A percentile compares a stretch with the other conserved stretches of the same genome.
Conservation (phyloP, 805 yeast genomes). For the Lachancea sp. region DNA sequence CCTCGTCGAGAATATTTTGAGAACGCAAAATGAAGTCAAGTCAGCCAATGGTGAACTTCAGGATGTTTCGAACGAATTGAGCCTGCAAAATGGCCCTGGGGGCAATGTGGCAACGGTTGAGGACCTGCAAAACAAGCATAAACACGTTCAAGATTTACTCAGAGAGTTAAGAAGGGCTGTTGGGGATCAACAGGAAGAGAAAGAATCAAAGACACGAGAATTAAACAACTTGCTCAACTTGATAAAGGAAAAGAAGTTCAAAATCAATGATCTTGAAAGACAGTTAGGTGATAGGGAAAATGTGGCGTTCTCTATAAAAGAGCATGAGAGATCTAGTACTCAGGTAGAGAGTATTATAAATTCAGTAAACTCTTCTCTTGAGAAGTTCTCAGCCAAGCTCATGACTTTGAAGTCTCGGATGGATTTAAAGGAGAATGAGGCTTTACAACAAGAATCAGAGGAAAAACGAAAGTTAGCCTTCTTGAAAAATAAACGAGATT, state of each 20-base stretch:
- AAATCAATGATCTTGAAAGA: conserved; percentile 23
- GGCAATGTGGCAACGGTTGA: conserved; percentile 24
- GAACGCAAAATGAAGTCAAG: conserved; percentile 24
- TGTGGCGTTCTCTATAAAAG: conserved; percentile 12
- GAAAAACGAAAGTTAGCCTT: neutral
- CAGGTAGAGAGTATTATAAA: conserved; percentile 11
- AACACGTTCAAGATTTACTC: conserved; percentile 15
- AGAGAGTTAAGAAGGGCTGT: conserved; percentile 22
- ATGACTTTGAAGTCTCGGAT: neutral
- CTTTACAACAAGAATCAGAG: conserved; percentile 1
- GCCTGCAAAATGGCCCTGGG: conserved; percentile 15
- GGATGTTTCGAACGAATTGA: conserved; percentile 24
- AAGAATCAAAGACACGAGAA: conserved; percentile 21
- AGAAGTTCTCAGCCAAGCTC: conserved; percentile 2
- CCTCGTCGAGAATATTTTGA: conserved; percentile 23
- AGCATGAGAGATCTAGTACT: conserved; percentile 11
- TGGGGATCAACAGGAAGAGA: conserved; percentile 19
- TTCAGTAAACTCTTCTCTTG: conserved; percentile 7
- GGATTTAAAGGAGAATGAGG: neutral
- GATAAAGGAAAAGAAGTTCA: conserved; percentile 19
- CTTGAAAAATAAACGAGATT: conserved; percentile 19
- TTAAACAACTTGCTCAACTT: conserved; percentile 15
- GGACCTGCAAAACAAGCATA: conserved; percentile 23
- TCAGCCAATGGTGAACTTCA: conserved; percentile 18
- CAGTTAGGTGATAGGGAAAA: conserved; percentile 11